Evolutionary conservation across 768 basidiomycete genomes (phyloP), one percentile per base, ranked within the genome.

Genomic region (Clitopilus hobsonii): DNA sequence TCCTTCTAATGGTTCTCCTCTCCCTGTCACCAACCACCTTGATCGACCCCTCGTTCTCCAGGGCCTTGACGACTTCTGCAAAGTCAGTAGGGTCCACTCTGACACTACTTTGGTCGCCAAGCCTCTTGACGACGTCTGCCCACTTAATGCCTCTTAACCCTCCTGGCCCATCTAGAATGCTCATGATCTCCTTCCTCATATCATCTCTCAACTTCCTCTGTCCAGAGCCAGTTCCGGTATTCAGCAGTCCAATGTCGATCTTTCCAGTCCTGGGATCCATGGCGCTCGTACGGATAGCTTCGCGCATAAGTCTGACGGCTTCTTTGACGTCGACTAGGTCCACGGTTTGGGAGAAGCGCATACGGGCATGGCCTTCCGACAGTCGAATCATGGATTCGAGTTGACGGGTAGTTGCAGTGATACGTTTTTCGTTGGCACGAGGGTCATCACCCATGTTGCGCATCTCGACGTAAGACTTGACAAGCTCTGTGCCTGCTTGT

Each of bases 321-420:
- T 98, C 97, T 58, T 80, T 77, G 26, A 98, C 97, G 64, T 98
- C 97, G 53, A 76, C 71, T 45, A 91, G 71, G 65, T 95, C 91
- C 32, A 99, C 96, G 52, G 81, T 80, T n/a, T 85, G 78, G 18
- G 88, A 89, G 69, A 97, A 89, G 0, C 94, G 83, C 97, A 98
- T 98, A 27, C 95, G 82, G 3, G 97, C 95, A 66, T 99, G 97
- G 0, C 90, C 97, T 71, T 99, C 97, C 0, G 90, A 88, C 24
- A 99, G 83, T 5, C 95, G 89, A 64, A 99, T 97, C 85, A 99
- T 91, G 61, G 88, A 90, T 71, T 99, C 97, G 14, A 99, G 83
- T 69, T 99, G 96, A 49, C 97, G 84, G 0, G 97, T 98, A 27
- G 97, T 98, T 0, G 97, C 97, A 0, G 97, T 99, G 69, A 99